Base-by-base conservation (phyloP, 805 yeast genomes). In the Metschnikowia chrysomelidarum region DNA sequence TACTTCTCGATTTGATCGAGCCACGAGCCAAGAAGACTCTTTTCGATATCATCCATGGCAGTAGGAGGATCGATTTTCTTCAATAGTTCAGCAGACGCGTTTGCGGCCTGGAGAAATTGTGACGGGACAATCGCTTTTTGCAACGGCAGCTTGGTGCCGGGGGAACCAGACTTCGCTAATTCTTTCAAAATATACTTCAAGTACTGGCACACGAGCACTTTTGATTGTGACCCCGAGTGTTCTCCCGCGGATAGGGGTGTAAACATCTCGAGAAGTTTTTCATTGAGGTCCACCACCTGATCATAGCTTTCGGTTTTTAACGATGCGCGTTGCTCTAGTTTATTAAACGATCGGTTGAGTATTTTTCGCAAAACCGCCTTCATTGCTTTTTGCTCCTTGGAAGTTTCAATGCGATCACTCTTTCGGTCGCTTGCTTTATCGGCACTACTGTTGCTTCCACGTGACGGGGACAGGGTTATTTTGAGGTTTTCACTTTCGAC, bases 11-110 rank as follows among this genome's bases (percentile, higher is more conserved):
- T 62, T 31, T 54, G 55, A 25, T 63, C 66, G n/a, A 67, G 56
- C 73, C 73, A 68, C 6, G 68, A 55, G 19, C 60, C 66, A 20
- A 66, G 47, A 20, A 68, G 53, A 34, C 69, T 65, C 11, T 50
- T 49, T 38, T 67, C 73, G 13, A 68, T 65, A 24, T 67, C 73
- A 39, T 67, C 71, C 42, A 48, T 32, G 7, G 52, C 32, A 2
- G 45, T 41, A 5, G 30, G 33, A 7, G 43, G 38, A 4, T 19
- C 12, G 24, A 27, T 26, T 19, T 22, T 21, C 17, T 31, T 34
- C 17, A 18, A 10, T n/a, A 26, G 32, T 33, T 31, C 33, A 6
- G 24, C 16, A 14, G 5, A 12, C 13, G 22, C 3, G n/a, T 19
- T 30, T 12, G 36, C 28, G 52, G 49, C 33, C 46, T 57, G 7